These are phyloP conservation scores for Stromatinia cepivora DNA, from an alignment of 2,329 filamentous ascomycete species.

Conservation along the genomic window DNA sequence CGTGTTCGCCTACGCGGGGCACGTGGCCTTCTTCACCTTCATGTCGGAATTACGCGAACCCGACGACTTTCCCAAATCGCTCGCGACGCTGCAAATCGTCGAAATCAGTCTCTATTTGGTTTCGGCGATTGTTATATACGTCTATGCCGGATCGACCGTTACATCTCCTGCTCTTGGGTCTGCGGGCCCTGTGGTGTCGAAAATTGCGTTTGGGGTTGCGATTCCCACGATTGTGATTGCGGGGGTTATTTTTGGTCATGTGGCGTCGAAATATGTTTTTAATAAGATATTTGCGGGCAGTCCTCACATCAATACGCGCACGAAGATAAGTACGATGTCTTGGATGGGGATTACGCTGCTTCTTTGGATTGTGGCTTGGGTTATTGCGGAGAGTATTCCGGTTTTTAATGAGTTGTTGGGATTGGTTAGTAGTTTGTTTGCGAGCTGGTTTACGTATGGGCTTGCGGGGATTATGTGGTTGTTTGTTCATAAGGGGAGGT, in stretches of 20 bases:
- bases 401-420: constrained; percentile 65
- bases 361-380: constrained; percentile 62
- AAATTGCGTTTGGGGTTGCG: constrained; percentile 67
- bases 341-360: constrained; percentile 59
- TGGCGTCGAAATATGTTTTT: constrained; percentile 67
- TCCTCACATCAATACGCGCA: constrained; percentile 42
- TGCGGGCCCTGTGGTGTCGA: constrained; percentile 52
- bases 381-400: constrained; percentile 68
- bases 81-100: constrained; percentile 56
- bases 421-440: constrained; percentile 54
- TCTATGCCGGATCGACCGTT: constrained; percentile 61
- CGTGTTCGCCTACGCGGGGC: constrained; percentile 60
- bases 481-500: constrained; percentile 48
- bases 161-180: constrained; percentile 66
- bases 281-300: constrained; percentile 58
- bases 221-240: constrained; percentile 70
- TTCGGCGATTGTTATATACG: constrained; percentile 57
- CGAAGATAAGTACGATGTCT: constrained; percentile 51
- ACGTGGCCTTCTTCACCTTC: constrained; percentile 61
- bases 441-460: constrained; percentile 60
- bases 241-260: constrained; percentile 68
- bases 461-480: constrained; percentile 51
- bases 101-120: constrained; percentile 62
- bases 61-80: constrained; percentile 57
- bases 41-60: constrained; percentile 58